Evolutionary conservation across 2,329 filamentous ascomycete genomes (phyloP).

Genomic region (Penicillium sp.): DNA sequence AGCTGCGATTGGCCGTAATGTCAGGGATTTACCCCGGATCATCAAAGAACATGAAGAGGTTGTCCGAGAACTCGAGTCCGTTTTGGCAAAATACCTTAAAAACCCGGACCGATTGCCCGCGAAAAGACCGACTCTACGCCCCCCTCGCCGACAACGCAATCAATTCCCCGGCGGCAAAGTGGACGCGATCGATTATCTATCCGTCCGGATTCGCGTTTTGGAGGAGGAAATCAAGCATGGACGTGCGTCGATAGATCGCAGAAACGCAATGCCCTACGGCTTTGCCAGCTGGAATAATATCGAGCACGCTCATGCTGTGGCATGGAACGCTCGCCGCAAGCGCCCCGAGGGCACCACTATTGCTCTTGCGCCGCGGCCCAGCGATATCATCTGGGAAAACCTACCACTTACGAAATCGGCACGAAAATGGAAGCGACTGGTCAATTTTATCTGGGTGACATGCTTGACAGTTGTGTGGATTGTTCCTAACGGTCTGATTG

Average conservation of each 20-base stretch:
- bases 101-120: slow-evolving; percentile 77
- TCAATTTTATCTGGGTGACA: slow-evolving; percentile 81
- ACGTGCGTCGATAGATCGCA: slow-evolving; percentile 75
- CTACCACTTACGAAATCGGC: slow-evolving; percentile 68
- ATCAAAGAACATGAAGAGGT: slow-evolving; percentile 79
- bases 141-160: slow-evolving; percentile 74
- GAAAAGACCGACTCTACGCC: slow-evolving; percentile 72
- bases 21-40: slow-evolving; percentile 81
- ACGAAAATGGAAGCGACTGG: slow-evolving; percentile 68
- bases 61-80: slow-evolving; percentile 77
- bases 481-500: slow-evolving; percentile 88
- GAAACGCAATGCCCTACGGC: slow-evolving; percentile 84
- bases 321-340: slow-evolving; percentile 76
- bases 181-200: slow-evolving; percentile 92
- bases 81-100: slow-evolving; percentile 86
- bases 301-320: slow-evolving; percentile 80
- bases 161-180: slow-evolving; percentile 69
- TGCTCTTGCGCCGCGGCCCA: slow-evolving; percentile 75
- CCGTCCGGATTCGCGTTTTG: slow-evolving; percentile 75
- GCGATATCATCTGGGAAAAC: slow-evolving; percentile 96
- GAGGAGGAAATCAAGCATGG: slow-evolving; percentile 83
- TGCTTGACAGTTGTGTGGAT: slow-evolving; percentile 83
- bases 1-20: slow-evolving; percentile 83
- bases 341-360: slow-evolving; percentile 76
- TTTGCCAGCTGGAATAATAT: slow-evolving; percentile 94